Conservation (phyloP, 2,329 filamentous ascomycete species). For the Dendrostoma leiphaemia region DNA sequence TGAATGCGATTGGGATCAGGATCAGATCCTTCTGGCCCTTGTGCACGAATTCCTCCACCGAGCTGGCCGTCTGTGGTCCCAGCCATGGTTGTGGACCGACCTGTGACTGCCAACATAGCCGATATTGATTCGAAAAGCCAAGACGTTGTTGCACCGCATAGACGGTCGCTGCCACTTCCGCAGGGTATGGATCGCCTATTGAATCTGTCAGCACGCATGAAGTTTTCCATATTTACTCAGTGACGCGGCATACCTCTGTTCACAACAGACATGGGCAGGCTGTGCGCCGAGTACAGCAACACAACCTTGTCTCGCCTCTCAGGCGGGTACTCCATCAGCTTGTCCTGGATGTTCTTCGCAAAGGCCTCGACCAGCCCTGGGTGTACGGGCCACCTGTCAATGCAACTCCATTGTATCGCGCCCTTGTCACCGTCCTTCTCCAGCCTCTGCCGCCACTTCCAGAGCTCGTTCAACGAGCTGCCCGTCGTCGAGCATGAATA, state of each 20-base stretch:
- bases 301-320: constrained; percentile 79
- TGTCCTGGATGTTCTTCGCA: constrained; percentile 86
- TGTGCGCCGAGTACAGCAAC: constrained; percentile 91
- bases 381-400: constrained; percentile 96
- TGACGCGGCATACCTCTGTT: constrained; percentile 65
- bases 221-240: not conserved
- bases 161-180: constrained; percentile 93
- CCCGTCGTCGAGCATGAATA: constrained; percentile 98
- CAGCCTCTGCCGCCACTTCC: constrained; percentile 90
- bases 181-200: constrained; percentile 85
- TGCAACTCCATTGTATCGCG: constrained; percentile 91
- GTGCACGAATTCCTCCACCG: constrained; percentile 83
- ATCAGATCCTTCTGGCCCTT: constrained; percentile 90
- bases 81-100: constrained; percentile 95
- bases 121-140: constrained; percentile 84
- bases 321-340: constrained; percentile 78
- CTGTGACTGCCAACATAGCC: constrained; percentile 96
- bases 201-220: constrained; percentile 29
- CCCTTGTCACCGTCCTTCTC: constrained; percentile 68
- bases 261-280: constrained; percentile 93
- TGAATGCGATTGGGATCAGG: constrained; percentile 94
- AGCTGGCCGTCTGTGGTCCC: constrained; percentile 86
- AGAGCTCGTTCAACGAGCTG: constrained; percentile 92
- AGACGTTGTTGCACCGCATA: constrained; percentile 94
- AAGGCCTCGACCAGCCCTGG: constrained; percentile 87